These are phyloP conservation scores for Dendrocalamus latiflorus DNA, from an alignment of 202 grass and related monocot genomes.

Conservation along the genomic window DNA sequence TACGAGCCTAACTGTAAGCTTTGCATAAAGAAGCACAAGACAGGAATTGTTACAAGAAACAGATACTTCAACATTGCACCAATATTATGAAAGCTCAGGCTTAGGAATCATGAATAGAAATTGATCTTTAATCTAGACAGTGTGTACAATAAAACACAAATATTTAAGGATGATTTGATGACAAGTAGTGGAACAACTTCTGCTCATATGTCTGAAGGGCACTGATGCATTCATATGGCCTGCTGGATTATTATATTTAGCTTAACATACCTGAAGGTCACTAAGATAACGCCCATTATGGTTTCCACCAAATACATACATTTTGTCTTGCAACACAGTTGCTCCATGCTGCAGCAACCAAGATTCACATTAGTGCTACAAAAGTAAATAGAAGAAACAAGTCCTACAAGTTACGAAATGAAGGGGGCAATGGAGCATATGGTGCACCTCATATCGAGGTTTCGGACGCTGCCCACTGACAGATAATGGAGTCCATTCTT, in stretches of 20 bases:
- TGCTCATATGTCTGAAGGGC: background rate
- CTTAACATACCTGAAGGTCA: slow-evolving; percentile 67
- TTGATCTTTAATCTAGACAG: background rate
- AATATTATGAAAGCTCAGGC: background rate
- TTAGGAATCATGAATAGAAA: slow-evolving; percentile 10
- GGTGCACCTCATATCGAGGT: slow-evolving; percentile 79
- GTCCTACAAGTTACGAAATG: background rate
- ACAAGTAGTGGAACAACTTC: slow-evolving; percentile 4
- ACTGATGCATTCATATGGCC: background rate
- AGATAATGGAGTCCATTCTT: slow-evolving; percentile 78
- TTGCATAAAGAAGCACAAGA: background rate
- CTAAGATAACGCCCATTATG: slow-evolving; percentile 97
- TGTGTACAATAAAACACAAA: background rate
- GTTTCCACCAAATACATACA: slow-evolving; percentile 97
- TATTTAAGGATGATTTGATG: background rate
- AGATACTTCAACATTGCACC: background rate
- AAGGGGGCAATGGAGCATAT: background rate
- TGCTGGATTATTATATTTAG: slow-evolving; percentile 9
- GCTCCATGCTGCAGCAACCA: slow-evolving; percentile 76
- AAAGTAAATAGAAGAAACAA: slow-evolving; percentile 10
- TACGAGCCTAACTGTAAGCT: background rate
- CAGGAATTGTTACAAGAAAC: background rate
- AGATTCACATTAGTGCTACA: slow-evolving; percentile 27
- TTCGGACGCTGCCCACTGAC: slow-evolving; percentile 63
- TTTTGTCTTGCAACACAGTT: slow-evolving; percentile 80